Percentiles rank a stretch among this genome's conserved stretches.
phyloP scores from a whole-genome alignment of 2,329 filamentous ascomycete genomes.

The Calonectria hawksworthii region DNA sequence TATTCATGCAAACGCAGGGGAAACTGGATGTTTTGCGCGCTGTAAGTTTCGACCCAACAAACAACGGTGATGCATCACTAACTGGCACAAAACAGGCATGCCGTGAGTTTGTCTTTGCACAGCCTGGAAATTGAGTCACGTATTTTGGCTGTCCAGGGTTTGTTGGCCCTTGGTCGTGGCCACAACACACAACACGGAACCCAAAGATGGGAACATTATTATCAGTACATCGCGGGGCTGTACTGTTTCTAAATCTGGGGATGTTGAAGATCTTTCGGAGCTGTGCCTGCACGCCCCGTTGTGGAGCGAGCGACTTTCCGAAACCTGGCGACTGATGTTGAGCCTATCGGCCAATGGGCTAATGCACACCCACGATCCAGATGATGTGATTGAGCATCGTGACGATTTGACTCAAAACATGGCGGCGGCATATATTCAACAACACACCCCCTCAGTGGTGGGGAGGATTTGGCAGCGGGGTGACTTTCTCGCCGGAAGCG shows the following conservation, averaged over 20 bases:
- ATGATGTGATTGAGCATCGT: slow-evolving; percentile 45
- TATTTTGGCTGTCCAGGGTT: slow-evolving; percentile 39
- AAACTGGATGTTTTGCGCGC: slow-evolving; percentile 77
- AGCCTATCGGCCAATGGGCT: slow-evolving; percentile 40
- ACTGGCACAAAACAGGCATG: slow-evolving; percentile 49
- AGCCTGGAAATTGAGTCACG: slow-evolving; percentile 28
- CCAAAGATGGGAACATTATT: slow-evolving; percentile 14
- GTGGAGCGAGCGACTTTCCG: slow-evolving; percentile 36
- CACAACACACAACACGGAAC: slow-evolving; percentile 37
- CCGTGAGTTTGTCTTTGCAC: slow-evolving; percentile 53
- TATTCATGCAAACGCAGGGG: slow-evolving; percentile 86
- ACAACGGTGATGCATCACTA: slow-evolving; percentile 29
- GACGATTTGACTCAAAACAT: slow-evolving; percentile 43
- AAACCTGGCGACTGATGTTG: slow-evolving; percentile 31
- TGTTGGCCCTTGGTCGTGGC: slow-evolving; percentile 42
- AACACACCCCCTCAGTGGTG: slow-evolving; percentile 37
- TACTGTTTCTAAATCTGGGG: slow-evolving; percentile 33
- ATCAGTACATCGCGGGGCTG: slow-evolving; percentile 25
- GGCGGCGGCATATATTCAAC: slow-evolving; percentile 41
- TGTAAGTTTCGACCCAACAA: slow-evolving; percentile 59
- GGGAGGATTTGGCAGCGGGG: slow-evolving; percentile 39
- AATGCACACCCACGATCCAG: slow-evolving; percentile 42
- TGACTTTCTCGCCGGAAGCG: slow-evolving; percentile 37
- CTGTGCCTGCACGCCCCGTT: slow-evolving; percentile 34
- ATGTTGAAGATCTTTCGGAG: slow-evolving; percentile 34